A percentile compares a stretch with the other conserved stretches of the same genome.
These are phyloP conservation scores for Parsonsia alboflavescens DNA, from an alignment of 257 asterid genomes.

Conservation along the genomic window DNA sequence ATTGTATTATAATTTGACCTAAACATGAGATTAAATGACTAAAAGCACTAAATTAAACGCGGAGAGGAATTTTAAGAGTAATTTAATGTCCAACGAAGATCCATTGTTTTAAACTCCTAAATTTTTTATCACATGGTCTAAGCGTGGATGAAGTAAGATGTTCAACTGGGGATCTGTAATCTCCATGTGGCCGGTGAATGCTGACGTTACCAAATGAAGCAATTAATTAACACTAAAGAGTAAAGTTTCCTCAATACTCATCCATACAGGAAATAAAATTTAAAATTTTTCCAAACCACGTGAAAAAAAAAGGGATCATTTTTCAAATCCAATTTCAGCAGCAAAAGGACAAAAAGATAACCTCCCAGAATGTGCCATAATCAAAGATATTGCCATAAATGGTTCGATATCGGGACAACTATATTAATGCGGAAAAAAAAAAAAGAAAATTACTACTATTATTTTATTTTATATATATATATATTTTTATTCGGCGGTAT, in stretches of 20 bases:
- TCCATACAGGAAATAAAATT: not conserved
- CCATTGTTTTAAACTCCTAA: too few species aligned
- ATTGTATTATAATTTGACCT: too few species aligned
- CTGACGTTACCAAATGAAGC: not conserved
- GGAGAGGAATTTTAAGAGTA: too few species aligned
- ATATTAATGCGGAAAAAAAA: not conserved
- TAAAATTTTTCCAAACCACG: not conserved
- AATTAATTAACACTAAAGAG: not conserved
- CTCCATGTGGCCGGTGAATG: not conserved
- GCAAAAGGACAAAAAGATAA: not conserved
- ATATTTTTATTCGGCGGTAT: not conserved
- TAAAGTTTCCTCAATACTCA: not conserved
- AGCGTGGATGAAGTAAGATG: not conserved
- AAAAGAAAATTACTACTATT: not conserved
- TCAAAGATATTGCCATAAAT: not conserved
- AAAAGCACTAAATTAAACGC: too few species aligned
- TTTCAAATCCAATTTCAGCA: not conserved
- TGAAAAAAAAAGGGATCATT: constrained; percentile 4
- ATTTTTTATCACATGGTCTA: too few species aligned
- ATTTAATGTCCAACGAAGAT: too few species aligned
- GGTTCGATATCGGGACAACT: not conserved
- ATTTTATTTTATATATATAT: too few species aligned
- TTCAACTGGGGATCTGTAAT: not conserved
- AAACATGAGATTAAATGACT: too few species aligned
- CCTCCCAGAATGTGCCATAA: too few species aligned